A percentile compares a stretch with the other conserved stretches of the same genome.
These are phyloP conservation scores for Zea luxurians DNA, from an alignment of 176 grass and related monocot species.

Conservation along the genomic window DNA sequence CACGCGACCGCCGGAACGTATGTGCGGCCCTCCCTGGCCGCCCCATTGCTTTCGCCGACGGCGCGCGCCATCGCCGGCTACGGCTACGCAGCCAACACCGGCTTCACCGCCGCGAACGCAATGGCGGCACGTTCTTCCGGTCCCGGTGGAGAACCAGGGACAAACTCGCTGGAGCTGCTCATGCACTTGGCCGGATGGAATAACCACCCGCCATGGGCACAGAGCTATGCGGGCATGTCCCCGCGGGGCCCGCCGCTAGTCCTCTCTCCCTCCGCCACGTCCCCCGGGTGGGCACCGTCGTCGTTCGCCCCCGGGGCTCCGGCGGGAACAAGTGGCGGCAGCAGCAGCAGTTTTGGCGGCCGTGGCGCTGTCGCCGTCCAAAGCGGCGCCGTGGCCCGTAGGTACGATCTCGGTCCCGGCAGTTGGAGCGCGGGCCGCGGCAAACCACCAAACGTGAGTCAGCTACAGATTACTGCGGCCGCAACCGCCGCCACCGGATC, in stretches of 20 bases:
- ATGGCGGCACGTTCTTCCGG: not conserved
- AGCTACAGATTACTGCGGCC: not conserved
- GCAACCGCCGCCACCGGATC: not conserved
- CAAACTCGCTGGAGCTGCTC: constrained; percentile 37
- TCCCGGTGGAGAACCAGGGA: not conserved
- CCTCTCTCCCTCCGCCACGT: not conserved
- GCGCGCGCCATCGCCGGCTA: not conserved
- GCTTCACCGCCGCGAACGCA: not conserved
- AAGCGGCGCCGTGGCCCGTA: not conserved
- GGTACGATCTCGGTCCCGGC: not conserved
- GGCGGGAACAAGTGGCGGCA: not conserved
- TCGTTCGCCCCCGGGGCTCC: not conserved
- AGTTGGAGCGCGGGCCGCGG: not conserved
- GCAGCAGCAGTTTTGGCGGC: not conserved
- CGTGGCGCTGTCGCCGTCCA: not conserved
- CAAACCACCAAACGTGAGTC: not conserved
- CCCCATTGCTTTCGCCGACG: not conserved
- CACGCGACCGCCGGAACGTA: not conserved
- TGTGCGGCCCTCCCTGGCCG: not conserved
- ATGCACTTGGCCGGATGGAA: constrained; percentile 29
- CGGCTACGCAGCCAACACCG: not conserved
- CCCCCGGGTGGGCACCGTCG: not conserved
- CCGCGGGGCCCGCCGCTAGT: constrained; percentile 1
- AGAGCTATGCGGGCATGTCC: not conserved
- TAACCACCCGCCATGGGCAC: constrained; percentile 14